Conservation (phyloP, 306 rosid species). For the Ormosia emarginata region DNA sequence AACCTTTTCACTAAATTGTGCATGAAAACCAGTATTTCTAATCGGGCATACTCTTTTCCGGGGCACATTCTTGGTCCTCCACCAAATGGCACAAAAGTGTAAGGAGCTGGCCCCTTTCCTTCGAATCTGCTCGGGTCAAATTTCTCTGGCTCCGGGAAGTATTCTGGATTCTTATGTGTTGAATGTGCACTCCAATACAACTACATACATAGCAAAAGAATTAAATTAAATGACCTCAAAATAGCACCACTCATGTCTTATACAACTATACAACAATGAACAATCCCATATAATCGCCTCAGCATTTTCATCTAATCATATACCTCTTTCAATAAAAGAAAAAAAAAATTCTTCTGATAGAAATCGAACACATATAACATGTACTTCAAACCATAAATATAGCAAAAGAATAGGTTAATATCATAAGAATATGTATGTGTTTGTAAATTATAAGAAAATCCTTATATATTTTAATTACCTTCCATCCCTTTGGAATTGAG, state of each 20-base stretch:
- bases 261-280: no score
- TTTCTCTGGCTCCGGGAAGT: slow-evolving; percentile 61
- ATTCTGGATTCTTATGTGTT: slow-evolving; percentile 56
- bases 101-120: slow-evolving; percentile 80
- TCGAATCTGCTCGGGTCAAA: slow-evolving; percentile 85
- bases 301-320: background rate
- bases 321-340: background rate
- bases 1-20: slow-evolving; percentile 72
- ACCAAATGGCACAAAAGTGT: slow-evolving; percentile 85
- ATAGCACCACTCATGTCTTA: background rate
- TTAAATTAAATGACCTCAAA: background rate
- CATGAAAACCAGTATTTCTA: slow-evolving; percentile 83
- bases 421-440: background rate
- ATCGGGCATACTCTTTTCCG: slow-evolving; percentile 83
- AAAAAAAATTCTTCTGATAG: background rate
- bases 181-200: slow-evolving; percentile 86
- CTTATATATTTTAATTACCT: slow-evolving; percentile 36
- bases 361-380: background rate
- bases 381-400: background rate
- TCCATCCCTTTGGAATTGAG: slow-evolving; percentile 97
- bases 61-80: slow-evolving; percentile 99
- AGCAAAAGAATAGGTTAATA: background rate
- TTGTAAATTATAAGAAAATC: background rate
- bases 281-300: background rate
- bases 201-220: slow-evolving; percentile 19